phyloP scores from a whole-genome alignment of 208 protist genomes.

The Phytomonas serpens region DNA sequence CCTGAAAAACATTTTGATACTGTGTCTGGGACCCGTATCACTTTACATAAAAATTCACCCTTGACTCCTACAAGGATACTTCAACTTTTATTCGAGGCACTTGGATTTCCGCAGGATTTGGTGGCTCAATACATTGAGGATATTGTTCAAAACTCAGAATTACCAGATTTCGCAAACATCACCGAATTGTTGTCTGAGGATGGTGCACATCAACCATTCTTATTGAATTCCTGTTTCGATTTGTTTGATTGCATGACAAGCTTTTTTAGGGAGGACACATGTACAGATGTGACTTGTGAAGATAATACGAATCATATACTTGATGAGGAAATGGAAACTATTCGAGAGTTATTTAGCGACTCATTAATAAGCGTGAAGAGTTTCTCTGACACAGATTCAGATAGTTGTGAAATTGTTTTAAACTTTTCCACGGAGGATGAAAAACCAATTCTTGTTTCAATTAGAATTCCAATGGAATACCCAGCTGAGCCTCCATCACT shows the following conservation, averaged over 20 bases:
- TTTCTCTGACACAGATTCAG: constrained; percentile 48
- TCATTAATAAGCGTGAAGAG: constrained; percentile 43
- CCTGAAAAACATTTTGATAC: constrained; percentile 82
- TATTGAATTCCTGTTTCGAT: constrained; percentile 76
- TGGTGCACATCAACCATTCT: constrained; percentile 58
- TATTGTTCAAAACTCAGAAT: constrained; percentile 24
- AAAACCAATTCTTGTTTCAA: constrained; percentile 35
- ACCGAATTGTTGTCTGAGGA: constrained; percentile 52
- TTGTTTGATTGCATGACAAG: constrained; percentile 81
- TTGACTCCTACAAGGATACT: constrained; percentile 65
- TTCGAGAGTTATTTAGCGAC: constrained; percentile 61
- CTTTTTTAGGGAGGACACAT: constrained; percentile 43
- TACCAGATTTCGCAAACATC: constrained; percentile 54
- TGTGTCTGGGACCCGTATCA: constrained; percentile 40
- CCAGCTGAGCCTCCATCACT: constrained; percentile 63
- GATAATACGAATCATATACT: constrained; percentile 45
- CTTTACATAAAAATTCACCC: constrained; percentile 70
- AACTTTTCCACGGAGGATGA: constrained; percentile 42
- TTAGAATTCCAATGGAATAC: constrained; percentile 74
- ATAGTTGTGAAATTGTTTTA: constrained; percentile 62
- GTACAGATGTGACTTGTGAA: constrained; percentile 20
- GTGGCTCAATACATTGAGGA: constrained; percentile 74
- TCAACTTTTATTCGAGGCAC: constrained; percentile 68
- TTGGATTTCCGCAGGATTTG: constrained; percentile 80
- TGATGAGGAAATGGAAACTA: constrained; percentile 56